A percentile compares a stretch with the other conserved stretches of the same genome.
Evolutionary conservation across 192 early-diverging fungal species (phyloP).

Genomic region (Coemansia umbellata): DNA sequence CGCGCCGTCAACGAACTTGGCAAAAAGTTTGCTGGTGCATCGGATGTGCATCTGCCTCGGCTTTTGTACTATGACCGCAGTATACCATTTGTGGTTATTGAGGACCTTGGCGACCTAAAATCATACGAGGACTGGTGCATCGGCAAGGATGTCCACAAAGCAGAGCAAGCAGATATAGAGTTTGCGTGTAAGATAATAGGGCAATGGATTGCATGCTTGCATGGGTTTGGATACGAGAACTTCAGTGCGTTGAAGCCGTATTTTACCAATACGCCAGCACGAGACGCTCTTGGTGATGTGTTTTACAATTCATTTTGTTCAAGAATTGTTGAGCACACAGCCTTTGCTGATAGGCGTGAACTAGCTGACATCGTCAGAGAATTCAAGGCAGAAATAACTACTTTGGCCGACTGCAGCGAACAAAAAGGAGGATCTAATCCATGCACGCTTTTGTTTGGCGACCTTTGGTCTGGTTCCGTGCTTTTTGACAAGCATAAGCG

Average conservation of each 20-base stretch:
- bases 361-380: conserved; percentile 6
- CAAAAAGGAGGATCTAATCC: not conserved
- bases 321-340: conserved; percentile 4
- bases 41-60: conserved; percentile 10
- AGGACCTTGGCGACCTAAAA: conserved; percentile 17
- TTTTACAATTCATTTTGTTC: conserved; percentile 12
- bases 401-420: not conserved
- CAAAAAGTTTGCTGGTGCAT: not conserved
- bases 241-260: not conserved
- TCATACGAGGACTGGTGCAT: conserved; percentile 12
- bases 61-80: conserved; percentile 16
- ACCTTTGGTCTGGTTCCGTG: conserved; percentile 28
- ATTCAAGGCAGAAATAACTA: not conserved
- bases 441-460: conserved; percentile 29
- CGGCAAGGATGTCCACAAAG: not conserved
- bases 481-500: conserved; percentile 8
- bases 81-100: conserved; percentile 20
- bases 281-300: conserved; percentile 4
- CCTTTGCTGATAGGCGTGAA: conserved; percentile 8
- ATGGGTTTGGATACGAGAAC: conserved; percentile 17
- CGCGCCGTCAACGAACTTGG: not conserved
- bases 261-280: conserved; percentile 20
- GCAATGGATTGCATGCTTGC: conserved; percentile 29
- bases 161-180: not conserved
- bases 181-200: conserved; percentile 14